These are phyloP conservation scores for Sarcodon aspratus DNA, from an alignment of 768 basidiomycete genomes.

Conservation along the genomic window DNA sequence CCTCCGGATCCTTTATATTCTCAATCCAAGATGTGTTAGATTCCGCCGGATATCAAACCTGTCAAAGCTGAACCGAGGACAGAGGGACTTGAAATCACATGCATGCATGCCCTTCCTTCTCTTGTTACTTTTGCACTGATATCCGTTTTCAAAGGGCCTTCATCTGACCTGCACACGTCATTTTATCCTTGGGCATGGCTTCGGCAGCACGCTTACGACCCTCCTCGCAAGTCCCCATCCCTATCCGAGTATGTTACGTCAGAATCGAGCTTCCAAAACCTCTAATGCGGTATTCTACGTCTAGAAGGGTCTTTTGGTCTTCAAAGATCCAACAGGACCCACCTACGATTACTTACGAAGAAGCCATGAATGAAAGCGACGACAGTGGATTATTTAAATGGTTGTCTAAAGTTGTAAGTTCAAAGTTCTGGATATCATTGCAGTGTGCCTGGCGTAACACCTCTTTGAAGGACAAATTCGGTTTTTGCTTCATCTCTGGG, in stretches of 20 bases:
- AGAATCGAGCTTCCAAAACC: neutral
- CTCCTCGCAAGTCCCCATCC: slow-evolving; percentile 25
- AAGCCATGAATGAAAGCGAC: slow-evolving; percentile 50
- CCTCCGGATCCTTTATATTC: neutral
- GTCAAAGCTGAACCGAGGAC: slow-evolving; percentile 38
- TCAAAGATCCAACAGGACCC: slow-evolving; percentile 62
- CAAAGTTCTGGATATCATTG: neutral
- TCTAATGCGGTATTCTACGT: neutral
- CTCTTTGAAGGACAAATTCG: slow-evolving; percentile 61
- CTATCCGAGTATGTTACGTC: slow-evolving; percentile 31
- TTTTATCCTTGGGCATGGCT: slow-evolving; percentile 87
- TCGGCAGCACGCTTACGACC: slow-evolving; percentile 69
- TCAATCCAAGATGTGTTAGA: slow-evolving; percentile 29
- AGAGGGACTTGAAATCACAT: slow-evolving; percentile 64
- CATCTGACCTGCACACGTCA: slow-evolving; percentile 57
- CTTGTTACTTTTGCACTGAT: neutral
- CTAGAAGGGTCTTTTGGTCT: slow-evolving; percentile 73
- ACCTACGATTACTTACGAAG: slow-evolving; percentile 62
- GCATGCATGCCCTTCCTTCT: slow-evolving; percentile 23
- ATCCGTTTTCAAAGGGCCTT: slow-evolving; percentile 33
- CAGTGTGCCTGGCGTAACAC: neutral
- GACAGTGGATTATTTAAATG: slow-evolving; percentile 68
- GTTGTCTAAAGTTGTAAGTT: slow-evolving; percentile 67
- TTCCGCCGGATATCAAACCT: slow-evolving; percentile 66
- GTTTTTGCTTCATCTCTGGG: slow-evolving; percentile 79